These are phyloP conservation scores for Stagonosporopsis vannaccii DNA, from an alignment of 2,329 filamentous ascomycete genomes.

Conservation along the genomic window DNA sequence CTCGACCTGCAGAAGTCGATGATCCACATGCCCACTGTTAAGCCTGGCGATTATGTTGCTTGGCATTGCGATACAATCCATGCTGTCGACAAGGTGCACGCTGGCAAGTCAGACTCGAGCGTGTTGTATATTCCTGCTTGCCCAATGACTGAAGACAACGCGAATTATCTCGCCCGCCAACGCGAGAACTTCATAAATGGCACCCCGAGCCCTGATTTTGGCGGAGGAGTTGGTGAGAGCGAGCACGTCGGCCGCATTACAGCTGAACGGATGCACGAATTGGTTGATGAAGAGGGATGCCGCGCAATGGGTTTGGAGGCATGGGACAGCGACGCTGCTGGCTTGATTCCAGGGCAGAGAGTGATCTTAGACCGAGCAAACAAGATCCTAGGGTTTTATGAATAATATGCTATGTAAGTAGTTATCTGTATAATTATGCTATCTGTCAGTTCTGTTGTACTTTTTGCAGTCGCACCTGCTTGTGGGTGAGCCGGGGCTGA, in stretches of 20 bases:
- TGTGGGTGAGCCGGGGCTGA: no score
- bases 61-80: constrained; percentile 86
- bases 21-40: constrained; percentile 73
- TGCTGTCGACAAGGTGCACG: constrained; percentile 80
- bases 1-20: constrained; percentile 71
- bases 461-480: no score
- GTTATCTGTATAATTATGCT: neutral
- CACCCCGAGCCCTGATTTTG: constrained; percentile 57
- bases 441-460: neutral
- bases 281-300: constrained; percentile 57
- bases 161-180: constrained; percentile 73
- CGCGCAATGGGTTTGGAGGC: constrained; percentile 62
- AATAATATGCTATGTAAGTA: constrained; percentile 2
- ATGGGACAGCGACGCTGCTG: constrained; percentile 58
- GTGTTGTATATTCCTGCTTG: constrained; percentile 91
- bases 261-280: constrained; percentile 48
- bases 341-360: constrained; percentile 60
- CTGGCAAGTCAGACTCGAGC: constrained; percentile 75
- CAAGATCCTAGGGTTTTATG: constrained; percentile 60
- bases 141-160: constrained; percentile 78
- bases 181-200: constrained; percentile 74
- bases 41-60: constrained; percentile 76
- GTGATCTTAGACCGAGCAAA: constrained; percentile 62
- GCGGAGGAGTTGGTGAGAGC: constrained; percentile 69
- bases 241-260: constrained; percentile 54